Conservation (phyloP, 2,329 filamentous ascomycete species). For the Cytospora leucostoma region DNA sequence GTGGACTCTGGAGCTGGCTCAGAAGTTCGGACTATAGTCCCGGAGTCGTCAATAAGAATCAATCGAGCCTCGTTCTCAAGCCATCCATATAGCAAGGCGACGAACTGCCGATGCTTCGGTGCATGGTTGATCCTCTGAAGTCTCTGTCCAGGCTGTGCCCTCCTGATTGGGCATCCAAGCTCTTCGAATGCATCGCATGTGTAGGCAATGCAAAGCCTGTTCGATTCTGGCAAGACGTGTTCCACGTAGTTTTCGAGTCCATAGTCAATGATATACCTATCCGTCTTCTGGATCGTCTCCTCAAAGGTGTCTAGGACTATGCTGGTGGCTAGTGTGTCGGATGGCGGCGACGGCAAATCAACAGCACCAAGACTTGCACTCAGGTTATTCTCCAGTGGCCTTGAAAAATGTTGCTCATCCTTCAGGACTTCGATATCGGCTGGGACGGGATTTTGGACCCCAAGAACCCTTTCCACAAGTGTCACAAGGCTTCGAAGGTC, state of each 20-base stretch:
- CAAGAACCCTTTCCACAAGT: neutral
- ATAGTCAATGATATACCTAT: neutral
- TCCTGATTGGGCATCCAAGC: constrained; percentile 34
- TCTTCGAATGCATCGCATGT: constrained; percentile 40
- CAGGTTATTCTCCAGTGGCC: neutral
- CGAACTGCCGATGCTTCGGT: constrained; percentile 35
- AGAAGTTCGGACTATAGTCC: constrained; percentile 32
- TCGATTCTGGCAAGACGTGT: constrained; percentile 33
- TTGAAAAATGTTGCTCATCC: neutral
- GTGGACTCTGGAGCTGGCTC: constrained; percentile 17
- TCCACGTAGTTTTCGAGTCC: constrained; percentile 30
- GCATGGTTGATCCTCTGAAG: constrained; percentile 33
- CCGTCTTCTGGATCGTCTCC: neutral
- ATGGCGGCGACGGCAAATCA: neutral
- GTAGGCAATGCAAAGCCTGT: constrained; percentile 34
- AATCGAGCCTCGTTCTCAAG: constrained; percentile 37
- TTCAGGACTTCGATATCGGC: neutral
- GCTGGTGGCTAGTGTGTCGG: neutral
- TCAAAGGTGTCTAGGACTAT: constrained; percentile 3
- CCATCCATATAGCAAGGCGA: constrained; percentile 38
- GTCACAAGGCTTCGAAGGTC: constrained; percentile 7
- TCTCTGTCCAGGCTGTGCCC: constrained; percentile 32
- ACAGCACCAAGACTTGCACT: neutral
- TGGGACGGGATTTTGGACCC: neutral
- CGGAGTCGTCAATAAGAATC: constrained; percentile 31